phyloP scores from a whole-genome alignment of 2,329 filamentous ascomycete species.

The Pseudovirgaria hyperparasitica region DNA sequence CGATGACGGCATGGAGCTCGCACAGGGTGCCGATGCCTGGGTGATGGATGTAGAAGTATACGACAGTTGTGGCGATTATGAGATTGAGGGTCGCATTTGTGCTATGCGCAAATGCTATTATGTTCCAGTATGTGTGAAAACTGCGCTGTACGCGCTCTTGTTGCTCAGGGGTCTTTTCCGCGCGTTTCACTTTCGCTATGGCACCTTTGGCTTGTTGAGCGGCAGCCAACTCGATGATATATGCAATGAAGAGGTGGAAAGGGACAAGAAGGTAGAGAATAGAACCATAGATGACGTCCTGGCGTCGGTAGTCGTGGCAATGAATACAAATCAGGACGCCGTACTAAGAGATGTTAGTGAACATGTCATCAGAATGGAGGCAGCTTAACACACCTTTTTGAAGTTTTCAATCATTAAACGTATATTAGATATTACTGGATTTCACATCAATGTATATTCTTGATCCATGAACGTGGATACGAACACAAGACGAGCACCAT shows the following conservation, averaged over 20 bases:
- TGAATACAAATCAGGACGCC: constrained; percentile 85
- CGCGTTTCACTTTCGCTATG: constrained; percentile 41
- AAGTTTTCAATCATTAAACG: constrained; percentile 94
- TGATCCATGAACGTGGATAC: constrained; percentile 13
- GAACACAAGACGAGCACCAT: constrained; percentile 86
- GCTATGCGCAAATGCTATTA: constrained; percentile 68
- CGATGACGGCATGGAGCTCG: constrained; percentile 83
- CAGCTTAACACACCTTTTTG: constrained; percentile 55
- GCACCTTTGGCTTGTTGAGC: constrained; percentile 64
- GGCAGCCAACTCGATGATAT: constrained; percentile 75
- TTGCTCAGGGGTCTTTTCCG: constrained; percentile 34
- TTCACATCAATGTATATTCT: constrained; percentile 4
- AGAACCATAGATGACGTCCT: constrained; percentile 64
- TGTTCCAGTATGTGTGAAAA: constrained; percentile 66
- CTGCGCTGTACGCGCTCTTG: constrained; percentile 46
- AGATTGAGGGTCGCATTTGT: constrained; percentile 76
- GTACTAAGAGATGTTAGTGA: constrained; percentile 45
- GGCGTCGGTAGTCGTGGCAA: constrained; percentile 74
- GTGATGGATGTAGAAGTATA: constrained; percentile 87
- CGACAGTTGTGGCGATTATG: constrained; percentile 65
- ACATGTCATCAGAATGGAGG: constrained; percentile 8
- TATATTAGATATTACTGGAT: constrained; percentile 75
- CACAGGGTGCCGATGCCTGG: constrained; percentile 85
- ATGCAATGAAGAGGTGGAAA: constrained; percentile 80
- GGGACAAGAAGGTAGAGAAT: constrained; percentile 79